Evolutionary conservation across 345 rosid species (phyloP).

Genomic region (Eucalyptus regnans): DNA sequence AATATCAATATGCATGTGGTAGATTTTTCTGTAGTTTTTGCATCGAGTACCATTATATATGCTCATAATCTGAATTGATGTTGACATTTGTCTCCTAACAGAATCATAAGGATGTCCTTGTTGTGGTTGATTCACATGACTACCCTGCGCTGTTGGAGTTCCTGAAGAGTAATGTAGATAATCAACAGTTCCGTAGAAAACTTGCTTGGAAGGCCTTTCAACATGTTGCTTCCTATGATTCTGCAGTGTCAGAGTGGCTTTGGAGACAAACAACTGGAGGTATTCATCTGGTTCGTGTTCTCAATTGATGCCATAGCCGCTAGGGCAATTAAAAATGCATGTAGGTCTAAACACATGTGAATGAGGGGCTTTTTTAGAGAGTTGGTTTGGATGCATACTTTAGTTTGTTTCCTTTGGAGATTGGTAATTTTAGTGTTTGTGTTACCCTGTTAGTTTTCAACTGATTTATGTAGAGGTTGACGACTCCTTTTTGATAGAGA

Average conservation of each 20-base stretch:
- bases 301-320: not conserved
- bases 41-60: not conserved
- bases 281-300: not conserved
- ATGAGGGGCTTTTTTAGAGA: not conserved
- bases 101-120: constrained; percentile 91
- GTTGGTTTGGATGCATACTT: not conserved
- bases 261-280: constrained; percentile 78
- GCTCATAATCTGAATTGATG: not conserved
- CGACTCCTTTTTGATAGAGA: constrained; percentile 30
- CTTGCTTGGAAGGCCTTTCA: constrained; percentile 97
- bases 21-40: not conserved
- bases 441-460: not conserved
- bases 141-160: constrained; percentile 68
- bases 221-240: constrained; percentile 88
- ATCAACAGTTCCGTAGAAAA: constrained; percentile 70
- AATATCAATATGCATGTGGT: not conserved
- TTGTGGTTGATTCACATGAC: constrained; percentile 76
- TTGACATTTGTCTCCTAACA: constrained; percentile 11
- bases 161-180: constrained; percentile 49
- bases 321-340: not conserved
- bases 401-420: not conserved
- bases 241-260: constrained; percentile 97
- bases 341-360: not conserved
- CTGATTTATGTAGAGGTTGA: not conserved
- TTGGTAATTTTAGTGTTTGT: too few species aligned